phyloP scores from a whole-genome alignment of 345 rosid genomes.

The Physaria fendleri region DNA sequence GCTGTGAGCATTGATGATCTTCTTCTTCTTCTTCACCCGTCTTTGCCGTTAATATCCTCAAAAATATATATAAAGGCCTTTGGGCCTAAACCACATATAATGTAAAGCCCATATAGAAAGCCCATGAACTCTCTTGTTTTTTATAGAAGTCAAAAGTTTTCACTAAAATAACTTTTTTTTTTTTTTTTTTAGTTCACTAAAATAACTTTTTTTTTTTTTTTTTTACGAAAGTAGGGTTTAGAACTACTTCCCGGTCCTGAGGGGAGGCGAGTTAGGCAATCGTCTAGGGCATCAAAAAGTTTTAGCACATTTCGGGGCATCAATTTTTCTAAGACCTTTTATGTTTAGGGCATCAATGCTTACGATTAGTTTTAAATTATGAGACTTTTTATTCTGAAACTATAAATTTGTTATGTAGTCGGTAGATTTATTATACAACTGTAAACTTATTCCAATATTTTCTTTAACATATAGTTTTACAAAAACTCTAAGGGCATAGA shows the following conservation, averaged over 20 bases:
- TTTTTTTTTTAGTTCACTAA: neutral
- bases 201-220: neutral
- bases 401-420: too few relatives aligned
- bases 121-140: neutral
- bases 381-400: too few relatives aligned
- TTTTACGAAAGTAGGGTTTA: neutral
- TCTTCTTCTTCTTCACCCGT: slow-evolving; percentile 1
- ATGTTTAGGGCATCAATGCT: too few relatives aligned
- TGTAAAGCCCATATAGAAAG: neutral
- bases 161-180: neutral
- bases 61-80: neutral
- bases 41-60: neutral
- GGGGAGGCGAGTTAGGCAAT: too few relatives aligned
- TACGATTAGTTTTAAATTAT: too few relatives aligned
- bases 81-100: neutral
- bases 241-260: neutral
- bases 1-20: slow-evolving; percentile 8
- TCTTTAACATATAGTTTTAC: too few relatives aligned
- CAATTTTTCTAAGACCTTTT: too few relatives aligned
- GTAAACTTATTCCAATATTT: too few relatives aligned
- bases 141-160: neutral
- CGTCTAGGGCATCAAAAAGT: too few relatives aligned
- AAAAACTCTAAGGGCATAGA: too few relatives aligned
- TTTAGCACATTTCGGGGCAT: too few relatives aligned
- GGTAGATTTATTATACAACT: too few relatives aligned